Evolutionary conservation across 441 rosid species (phyloP).

Genomic region (Corymbia citriodora): DNA sequence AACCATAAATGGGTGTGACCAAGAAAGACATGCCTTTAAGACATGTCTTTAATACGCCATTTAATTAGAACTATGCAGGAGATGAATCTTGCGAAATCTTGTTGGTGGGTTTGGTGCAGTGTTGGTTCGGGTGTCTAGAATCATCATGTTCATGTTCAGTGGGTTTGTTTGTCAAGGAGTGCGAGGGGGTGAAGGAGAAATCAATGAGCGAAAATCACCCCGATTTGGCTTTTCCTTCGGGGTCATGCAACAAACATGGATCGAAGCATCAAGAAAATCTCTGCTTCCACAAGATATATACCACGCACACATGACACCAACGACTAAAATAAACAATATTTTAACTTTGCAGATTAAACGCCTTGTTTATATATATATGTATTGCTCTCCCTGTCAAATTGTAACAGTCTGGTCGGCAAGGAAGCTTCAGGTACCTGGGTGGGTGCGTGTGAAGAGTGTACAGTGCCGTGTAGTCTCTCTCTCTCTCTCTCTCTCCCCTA

Average conservation of each 20-base stretch:
- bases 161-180: neutral
- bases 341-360: neutral
- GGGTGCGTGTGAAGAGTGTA: neutral
- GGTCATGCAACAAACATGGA: neutral
- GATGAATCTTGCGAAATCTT: neutral
- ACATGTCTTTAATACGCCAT: neutral
- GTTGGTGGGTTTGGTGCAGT: neutral
- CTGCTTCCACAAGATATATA: neutral
- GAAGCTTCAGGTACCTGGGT: neutral
- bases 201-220: neutral
- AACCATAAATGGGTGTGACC: neutral
- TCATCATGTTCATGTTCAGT: neutral
- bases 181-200: neutral
- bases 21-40: neutral
- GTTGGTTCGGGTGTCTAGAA: neutral
- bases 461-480: neutral
- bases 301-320: neutral
- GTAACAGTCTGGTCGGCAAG: conserved; percentile 2
- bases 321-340: neutral
- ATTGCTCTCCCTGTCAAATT: neutral
- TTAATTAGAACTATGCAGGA: neutral
- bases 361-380: neutral
- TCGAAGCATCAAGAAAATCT: conserved; percentile 1
- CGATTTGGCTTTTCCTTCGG: neutral
- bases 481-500: neutral